Evolutionary conservation across 768 basidiomycete species (phyloP), one percentile per base, ranked within the genome.

Genomic region (Lactarius evosmus): DNA sequence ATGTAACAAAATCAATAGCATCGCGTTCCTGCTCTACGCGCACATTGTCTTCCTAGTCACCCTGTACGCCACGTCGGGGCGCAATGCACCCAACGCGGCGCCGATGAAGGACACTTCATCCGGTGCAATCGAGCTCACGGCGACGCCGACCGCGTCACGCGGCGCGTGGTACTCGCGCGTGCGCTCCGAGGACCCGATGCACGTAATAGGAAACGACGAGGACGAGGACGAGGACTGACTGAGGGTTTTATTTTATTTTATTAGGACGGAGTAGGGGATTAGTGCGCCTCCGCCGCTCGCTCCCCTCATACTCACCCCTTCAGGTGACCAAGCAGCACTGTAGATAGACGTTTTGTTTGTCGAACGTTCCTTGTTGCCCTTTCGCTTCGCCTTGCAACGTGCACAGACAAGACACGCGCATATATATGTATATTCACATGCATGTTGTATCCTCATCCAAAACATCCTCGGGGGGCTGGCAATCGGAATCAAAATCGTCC

Each of bases 11-110:
- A n/a, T n/a, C n/a, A n/a, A 12, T 25, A 89, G 88, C 70, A 78
- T 88, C 52, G 85, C 91, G 0, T 95, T 95, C 79, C 65, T 91
- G 41, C 70, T 95, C 30, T 95, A 95, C 74, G 78, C 87, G 7
- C 81, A 89, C 69, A 84, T 88, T 56, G 78, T 88, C 29, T 80
- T 82, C 70, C 81, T 95, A 56, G 79, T 93, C 69, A 81, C 87
- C 67, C 76, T 93, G 1, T 93, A 88, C 72, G 69, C 80, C 7
- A 84, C 81, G 0, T 83, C 82, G 17, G 87, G 88, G 3, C 81
- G 80, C 32, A 86, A 88, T 65, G 82, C 82, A 2, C 56, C 75
- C 4, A 64, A 72, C n/a, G 58, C 67, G 4, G 61, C 67, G 11
- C 25, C 66, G 25, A 58, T 25, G 8, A 54, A 53, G 7, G 33